Evolutionary conservation across 2,329 filamentous ascomycete species (phyloP).

Genomic region (Gaeumannomyces sp.): DNA sequence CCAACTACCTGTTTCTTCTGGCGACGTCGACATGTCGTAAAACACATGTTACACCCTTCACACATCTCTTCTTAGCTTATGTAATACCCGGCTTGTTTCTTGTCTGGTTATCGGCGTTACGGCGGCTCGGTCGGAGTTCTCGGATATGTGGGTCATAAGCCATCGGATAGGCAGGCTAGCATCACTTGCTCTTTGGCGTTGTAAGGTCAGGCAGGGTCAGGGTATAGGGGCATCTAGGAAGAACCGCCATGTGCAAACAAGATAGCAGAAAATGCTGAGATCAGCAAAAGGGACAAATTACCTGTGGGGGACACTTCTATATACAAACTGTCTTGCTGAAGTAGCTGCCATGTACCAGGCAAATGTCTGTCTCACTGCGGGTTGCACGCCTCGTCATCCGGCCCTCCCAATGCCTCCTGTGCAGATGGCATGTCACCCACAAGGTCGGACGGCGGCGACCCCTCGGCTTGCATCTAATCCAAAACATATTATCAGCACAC

Average conservation of each 20-base stretch:
- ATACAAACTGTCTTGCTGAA: neutral
- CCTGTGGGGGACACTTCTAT: too few species aligned
- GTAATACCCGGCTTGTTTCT: constrained; percentile 1
- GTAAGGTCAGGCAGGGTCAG: too few species aligned
- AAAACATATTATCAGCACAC: constrained; percentile 10
- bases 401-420: constrained; percentile 60
- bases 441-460: constrained; percentile 82
- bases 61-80: neutral
- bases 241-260: neutral
- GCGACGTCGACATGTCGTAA: constrained; percentile 40
- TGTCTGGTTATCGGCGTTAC: constrained; percentile 5
- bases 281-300: neutral
- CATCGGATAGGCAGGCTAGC: neutral
- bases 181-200: neutral
- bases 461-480: constrained; percentile 87
- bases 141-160: constrained; percentile 5
- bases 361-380: constrained; percentile 41
- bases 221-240: neutral
- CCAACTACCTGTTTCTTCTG: constrained; percentile 21
- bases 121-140: constrained; percentile 7
- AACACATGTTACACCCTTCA: neutral
- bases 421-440: constrained; percentile 84
- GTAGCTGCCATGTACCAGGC: neutral
- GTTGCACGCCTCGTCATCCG: constrained; percentile 54
- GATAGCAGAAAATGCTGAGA: neutral